Evolutionary conservation across 2,329 filamentous ascomycete species (phyloP), one percentile per base, ranked within the genome.

Genomic region (Biscogniauxia mediterranea): DNA sequence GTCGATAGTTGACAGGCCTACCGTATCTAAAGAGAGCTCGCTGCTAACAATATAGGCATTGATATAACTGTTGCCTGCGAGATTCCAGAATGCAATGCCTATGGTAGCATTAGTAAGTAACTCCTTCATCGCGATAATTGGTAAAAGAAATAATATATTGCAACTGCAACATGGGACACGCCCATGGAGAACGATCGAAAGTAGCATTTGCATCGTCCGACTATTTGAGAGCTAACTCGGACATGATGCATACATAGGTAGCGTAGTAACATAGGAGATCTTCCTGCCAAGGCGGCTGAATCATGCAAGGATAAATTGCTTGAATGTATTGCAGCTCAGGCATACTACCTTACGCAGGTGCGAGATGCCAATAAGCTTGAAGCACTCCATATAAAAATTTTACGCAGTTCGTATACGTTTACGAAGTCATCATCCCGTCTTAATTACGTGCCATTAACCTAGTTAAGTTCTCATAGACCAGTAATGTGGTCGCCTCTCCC

Each of bases 211-310:
- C 17, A 46, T 38, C 32, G 32, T 38, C 32, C 32, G 13, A 15
- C 32, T 2, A 38, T 38, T 38, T 38, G 32, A 3, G 7, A 15
- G 13, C 32, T 2, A 23, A n/a, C n/a, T n/a, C n/a, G 23, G 23
- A 23, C 23, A 5, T 23, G 23, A 23, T 38, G 32, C 32, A 38
- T 4, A n/a, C n/a, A n/a, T n/a, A n/a, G n/a, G n/a, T n/a, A n/a
- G n/a, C n/a, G n/a, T n/a, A 38, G 32, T 38, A 38, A 11, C 38
- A 7, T 9, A n/a, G 17, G 55, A 64, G 46, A 62, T 61, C 42
- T 21, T 57, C 64, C 61, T 61, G 68, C 69, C 69, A 70, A 70
- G 67, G 61, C 67, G 69, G 69, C 68, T 71, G 69, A 71, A 69
- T 60, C 60, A 66, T 69, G 65, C 66, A 64, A 66, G 68, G 65